phyloP scores from a whole-genome alignment of 495 filamentous ascomycete genomes.

The Lindgomyces ingoldianus region DNA sequence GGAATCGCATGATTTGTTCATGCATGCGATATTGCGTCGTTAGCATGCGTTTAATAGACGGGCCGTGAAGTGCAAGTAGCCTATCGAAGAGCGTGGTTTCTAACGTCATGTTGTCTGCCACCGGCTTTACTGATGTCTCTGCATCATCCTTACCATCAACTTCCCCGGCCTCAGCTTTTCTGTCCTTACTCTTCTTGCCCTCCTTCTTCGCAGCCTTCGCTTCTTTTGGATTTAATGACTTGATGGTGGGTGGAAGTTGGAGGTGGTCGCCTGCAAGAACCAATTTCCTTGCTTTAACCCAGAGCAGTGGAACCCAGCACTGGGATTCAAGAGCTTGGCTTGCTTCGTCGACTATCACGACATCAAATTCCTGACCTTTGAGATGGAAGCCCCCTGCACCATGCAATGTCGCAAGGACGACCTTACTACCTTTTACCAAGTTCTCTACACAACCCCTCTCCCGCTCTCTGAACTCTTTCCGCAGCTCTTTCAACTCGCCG shows the following conservation, averaged over 20 bases:
- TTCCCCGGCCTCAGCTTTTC: conserved; percentile 9
- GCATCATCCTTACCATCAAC: conserved; percentile 31
- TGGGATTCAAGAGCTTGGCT: conserved; percentile 95
- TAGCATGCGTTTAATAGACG: conserved; percentile 84
- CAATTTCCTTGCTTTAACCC: conserved; percentile 67
- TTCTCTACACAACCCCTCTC: conserved; percentile 78
- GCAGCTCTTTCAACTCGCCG: conserved; percentile 75
- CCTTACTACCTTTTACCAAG: conserved; percentile 73
- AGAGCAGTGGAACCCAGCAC: conserved; percentile 91
- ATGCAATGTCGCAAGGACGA: conserved; percentile 90
- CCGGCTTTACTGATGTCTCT: conserved; percentile 37
- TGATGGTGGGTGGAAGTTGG: conserved; percentile 92
- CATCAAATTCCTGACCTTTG: conserved; percentile 79
- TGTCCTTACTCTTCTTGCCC: conserved; percentile 27
- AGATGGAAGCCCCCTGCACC: conserved; percentile 87
- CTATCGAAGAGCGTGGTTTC: conserved; percentile 91
- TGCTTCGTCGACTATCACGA: conserved; percentile 93
- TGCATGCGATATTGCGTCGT: conserved; percentile 99
- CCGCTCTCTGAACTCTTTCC: conserved; percentile 84
- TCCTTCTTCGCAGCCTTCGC: conserved; percentile 36
- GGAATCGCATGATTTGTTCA: conserved; percentile 89
- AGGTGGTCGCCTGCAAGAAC: conserved; percentile 93
- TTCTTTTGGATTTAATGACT: conserved; percentile 65
- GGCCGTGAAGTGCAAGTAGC: conserved; percentile 77
- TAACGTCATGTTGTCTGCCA: conserved; percentile 54